Conservation (phyloP, 2,329 filamentous ascomycete genomes). For the Aspergillus sp. region DNA sequence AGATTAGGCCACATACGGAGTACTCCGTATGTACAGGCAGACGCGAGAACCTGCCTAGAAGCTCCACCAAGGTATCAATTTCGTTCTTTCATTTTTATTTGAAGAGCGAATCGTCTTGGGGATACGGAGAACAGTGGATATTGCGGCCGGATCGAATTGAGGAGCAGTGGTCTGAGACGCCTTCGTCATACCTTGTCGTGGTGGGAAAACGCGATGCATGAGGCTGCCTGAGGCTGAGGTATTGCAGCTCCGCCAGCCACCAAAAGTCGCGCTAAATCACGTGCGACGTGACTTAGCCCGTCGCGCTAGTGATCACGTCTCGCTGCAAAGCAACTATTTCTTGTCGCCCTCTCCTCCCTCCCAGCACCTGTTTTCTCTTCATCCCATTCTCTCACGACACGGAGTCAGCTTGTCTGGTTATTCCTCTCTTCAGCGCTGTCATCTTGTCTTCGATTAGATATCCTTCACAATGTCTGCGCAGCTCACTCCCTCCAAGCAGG, state of each 20-base stretch:
- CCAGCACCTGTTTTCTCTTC: constrained; percentile 32
- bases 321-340: constrained; percentile 39
- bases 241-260: constrained; percentile 21
- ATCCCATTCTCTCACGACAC: constrained; percentile 26
- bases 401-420: constrained; percentile 24
- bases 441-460: constrained; percentile 18
- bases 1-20: not conserved
- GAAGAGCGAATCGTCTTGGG: constrained; percentile 7
- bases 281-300: constrained; percentile 45
- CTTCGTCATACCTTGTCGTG: not conserved
- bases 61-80: not conserved
- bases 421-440: constrained; percentile 10
- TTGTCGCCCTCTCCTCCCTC: constrained; percentile 30
- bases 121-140: constrained; percentile 18
- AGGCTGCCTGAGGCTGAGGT: constrained; percentile 5
- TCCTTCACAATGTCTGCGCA: constrained; percentile 70
- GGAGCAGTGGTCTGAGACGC: constrained; percentile 25
- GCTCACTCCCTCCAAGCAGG: constrained; percentile 75
- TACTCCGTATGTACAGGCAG: not conserved
- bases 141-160: constrained; percentile 20
- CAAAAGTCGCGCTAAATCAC: constrained; percentile 39
- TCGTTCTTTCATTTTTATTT: not conserved
- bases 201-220: constrained; percentile 9
- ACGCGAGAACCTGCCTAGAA: not conserved
- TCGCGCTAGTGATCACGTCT: constrained; percentile 44